Conservation (phyloP, 345 rosid species). For the Eucalyptus marginata region DNA sequence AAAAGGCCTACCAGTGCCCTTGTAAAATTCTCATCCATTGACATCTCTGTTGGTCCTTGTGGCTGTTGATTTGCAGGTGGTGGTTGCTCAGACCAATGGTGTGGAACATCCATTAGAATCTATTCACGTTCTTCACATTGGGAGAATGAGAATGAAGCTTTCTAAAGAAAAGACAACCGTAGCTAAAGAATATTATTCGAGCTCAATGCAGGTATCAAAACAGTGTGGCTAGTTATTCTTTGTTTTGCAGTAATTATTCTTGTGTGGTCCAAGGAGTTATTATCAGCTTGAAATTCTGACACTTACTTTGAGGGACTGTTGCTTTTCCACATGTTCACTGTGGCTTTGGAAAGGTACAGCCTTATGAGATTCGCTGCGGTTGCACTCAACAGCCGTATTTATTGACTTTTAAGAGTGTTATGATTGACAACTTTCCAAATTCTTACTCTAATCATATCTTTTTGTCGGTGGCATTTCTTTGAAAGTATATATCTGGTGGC, state of each 20-base stretch:
- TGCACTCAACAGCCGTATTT: background rate
- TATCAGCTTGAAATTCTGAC: background rate
- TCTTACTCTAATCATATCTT: background rate
- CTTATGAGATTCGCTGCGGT: background rate
- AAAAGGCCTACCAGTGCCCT: background rate
- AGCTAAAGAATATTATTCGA: slow-evolving; percentile 86
- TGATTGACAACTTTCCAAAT: background rate
- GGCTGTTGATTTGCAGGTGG: slow-evolving; percentile 31
- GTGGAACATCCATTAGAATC: slow-evolving; percentile 67
- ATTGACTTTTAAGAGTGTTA: background rate
- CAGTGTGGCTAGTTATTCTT: background rate
- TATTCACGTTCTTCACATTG: slow-evolving; percentile 82
- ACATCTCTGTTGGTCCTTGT: background rate
- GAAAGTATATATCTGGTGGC: background rate
- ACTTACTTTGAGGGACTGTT: background rate
- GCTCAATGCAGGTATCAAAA: slow-evolving; percentile 69
- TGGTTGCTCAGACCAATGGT: slow-evolving; percentile 76
- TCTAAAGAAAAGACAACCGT: slow-evolving; percentile 56
- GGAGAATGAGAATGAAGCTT: slow-evolving; percentile 97
- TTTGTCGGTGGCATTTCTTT: background rate
- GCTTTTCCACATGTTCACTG: background rate
- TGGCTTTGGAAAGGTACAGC: background rate
- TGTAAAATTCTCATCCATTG: background rate
- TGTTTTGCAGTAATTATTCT: background rate
- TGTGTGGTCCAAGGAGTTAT: background rate